Evolutionary conservation across 352 stramenopile genomes (phyloP).

Genomic region (Globisporangium echinulatum): DNA sequence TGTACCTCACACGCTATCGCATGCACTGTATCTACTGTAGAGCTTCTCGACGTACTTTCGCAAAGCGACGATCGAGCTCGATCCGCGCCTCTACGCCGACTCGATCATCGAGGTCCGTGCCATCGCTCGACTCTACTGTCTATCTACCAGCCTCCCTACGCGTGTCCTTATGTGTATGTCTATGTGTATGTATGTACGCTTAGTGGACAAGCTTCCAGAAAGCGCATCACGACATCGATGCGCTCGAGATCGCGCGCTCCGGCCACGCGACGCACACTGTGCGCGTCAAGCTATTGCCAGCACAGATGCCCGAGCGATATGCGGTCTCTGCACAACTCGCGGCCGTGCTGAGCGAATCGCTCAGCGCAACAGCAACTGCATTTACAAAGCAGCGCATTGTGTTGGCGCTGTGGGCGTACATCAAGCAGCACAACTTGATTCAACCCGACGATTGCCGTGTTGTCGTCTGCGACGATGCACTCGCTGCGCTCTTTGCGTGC

Average conservation of each 20-base stretch:
- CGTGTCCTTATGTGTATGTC: background rate
- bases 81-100: conserved; percentile 61
- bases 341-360: conserved; percentile 29
- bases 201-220: conserved; percentile 81
- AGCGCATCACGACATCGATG: conserved; percentile 50
- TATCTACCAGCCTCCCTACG: background rate
- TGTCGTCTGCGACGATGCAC: conserved; percentile 47
- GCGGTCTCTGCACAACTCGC: conserved; percentile 43
- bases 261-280: conserved; percentile 49
- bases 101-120: conserved; percentile 49
- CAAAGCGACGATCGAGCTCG: conserved; percentile 66
- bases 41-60: conserved; percentile 78
- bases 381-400: conserved; percentile 70
- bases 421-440: conserved; percentile 68
- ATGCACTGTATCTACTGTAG: conserved; percentile 16
- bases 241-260: conserved; percentile 41
- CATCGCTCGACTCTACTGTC: background rate
- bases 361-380: conserved; percentile 31
- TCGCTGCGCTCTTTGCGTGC: conserved; percentile 55
- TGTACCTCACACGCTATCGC: background rate
- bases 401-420: conserved; percentile 73
- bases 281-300: conserved; percentile 59
- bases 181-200: no score
- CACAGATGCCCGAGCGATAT: conserved; percentile 50
- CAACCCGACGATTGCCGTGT: conserved; percentile 79